phyloP scores from a whole-genome alignment of 1,284 basidiomycete species.

The Anthracocystis panici-leucophaei region DNA sequence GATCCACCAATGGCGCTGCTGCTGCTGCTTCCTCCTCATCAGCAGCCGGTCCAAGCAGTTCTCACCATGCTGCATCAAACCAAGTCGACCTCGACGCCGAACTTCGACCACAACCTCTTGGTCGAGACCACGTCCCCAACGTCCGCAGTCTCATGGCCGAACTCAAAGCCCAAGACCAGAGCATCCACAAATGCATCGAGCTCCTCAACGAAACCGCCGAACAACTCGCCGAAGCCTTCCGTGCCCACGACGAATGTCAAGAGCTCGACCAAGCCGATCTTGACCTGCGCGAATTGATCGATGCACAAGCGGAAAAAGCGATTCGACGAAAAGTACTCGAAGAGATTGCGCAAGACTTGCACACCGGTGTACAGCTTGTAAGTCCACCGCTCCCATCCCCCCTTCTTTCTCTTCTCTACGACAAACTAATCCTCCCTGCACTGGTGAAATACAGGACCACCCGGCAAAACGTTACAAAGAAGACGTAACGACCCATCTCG shows the following conservation, averaged over 20 bases:
- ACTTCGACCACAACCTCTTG: slow-evolving; percentile 32
- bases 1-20: slow-evolving; percentile 3
- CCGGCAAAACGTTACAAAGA: slow-evolving; percentile 34
- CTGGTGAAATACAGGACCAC: slow-evolving; percentile 1
- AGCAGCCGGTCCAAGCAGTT: slow-evolving; percentile 12
- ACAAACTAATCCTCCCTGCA: neutral
- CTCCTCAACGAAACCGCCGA: slow-evolving; percentile 46
- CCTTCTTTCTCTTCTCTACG: neutral
- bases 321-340: slow-evolving; percentile 37
- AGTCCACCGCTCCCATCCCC: neutral
- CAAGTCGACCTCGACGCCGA: slow-evolving; percentile 13
- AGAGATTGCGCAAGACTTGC: slow-evolving; percentile 39
- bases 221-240: slow-evolving; percentile 39
- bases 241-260: slow-evolving; percentile 13
- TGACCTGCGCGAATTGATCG: slow-evolving; percentile 53
- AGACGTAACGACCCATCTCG: slow-evolving; percentile 17
- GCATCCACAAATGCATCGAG: slow-evolving; percentile 28
- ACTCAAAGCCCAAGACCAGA: slow-evolving; percentile 25
- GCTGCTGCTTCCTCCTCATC: slow-evolving; percentile 1
- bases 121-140: slow-evolving; percentile 29
- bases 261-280: slow-evolving; percentile 46
- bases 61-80: neutral
- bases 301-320: slow-evolving; percentile 49
- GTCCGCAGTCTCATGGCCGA: slow-evolving; percentile 23
- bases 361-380: slow-evolving; percentile 19